Conservation (phyloP, 805 yeast species). For the Starmerella bombicola region DNA sequence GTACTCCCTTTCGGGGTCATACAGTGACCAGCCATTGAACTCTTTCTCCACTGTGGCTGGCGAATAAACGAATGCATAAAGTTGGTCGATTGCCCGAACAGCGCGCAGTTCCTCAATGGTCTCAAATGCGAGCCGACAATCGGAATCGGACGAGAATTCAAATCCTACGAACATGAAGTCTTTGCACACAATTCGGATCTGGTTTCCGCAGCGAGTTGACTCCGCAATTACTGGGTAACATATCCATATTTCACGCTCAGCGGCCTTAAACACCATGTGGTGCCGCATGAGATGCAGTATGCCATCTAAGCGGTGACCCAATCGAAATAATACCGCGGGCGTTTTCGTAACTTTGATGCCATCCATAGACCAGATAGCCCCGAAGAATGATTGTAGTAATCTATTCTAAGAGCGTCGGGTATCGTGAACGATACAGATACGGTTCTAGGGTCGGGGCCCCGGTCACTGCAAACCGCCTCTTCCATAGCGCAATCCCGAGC, state of each 20-base stretch:
- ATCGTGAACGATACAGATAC: too few relatives aligned
- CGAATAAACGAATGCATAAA: constrained; percentile 72
- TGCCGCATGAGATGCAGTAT: constrained; percentile 60
- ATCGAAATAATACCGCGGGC: constrained; percentile 37
- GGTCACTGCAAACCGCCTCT: too few relatives aligned
- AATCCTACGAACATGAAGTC: constrained; percentile 75
- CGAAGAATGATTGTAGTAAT: too few relatives aligned
- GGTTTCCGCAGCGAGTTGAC: constrained; percentile 21
- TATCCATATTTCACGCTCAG: constrained; percentile 66
- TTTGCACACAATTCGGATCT: constrained; percentile 58
- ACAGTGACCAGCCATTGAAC: constrained; percentile 62
- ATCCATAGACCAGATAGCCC: constrained; percentile 14
- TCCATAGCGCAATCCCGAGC: too few relatives aligned
- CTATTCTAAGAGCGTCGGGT: too few relatives aligned
- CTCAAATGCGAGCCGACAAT: constrained; percentile 60
- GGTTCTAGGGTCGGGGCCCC: too few relatives aligned
- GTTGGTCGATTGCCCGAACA: constrained; percentile 38
- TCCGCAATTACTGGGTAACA: constrained; percentile 72
- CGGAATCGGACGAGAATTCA: constrained; percentile 48
- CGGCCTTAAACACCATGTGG: constrained; percentile 49
- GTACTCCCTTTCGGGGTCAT: constrained; percentile 52
- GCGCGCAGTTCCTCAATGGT: constrained; percentile 57
- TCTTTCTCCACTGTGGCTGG: constrained; percentile 60
- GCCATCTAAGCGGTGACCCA: constrained; percentile 47
- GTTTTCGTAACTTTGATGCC: constrained; percentile 28